phyloP scores from a whole-genome alignment of 768 basidiomycete genomes.

The Tricholoma sp. region DNA sequence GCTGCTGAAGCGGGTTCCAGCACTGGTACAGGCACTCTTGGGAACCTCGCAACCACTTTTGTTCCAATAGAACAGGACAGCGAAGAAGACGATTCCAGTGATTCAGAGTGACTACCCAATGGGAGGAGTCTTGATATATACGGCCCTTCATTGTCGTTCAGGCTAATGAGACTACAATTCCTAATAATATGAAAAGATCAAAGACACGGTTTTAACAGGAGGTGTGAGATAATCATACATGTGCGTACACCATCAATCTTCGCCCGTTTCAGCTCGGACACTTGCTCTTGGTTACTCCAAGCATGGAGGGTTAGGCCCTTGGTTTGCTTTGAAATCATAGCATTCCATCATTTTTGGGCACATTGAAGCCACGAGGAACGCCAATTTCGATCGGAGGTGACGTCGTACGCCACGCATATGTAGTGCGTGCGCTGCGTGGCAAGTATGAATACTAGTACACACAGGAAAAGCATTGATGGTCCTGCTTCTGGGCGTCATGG shows the following conservation, averaged over 20 bases:
- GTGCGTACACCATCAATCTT: not conserved
- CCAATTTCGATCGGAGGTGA: not conserved
- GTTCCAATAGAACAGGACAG: conserved; percentile 8
- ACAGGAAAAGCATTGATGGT: not conserved
- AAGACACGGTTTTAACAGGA: not conserved
- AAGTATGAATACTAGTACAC: not conserved
- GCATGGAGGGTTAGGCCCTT: not conserved
- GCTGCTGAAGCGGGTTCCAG: conserved; percentile 27
- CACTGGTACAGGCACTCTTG: conserved; percentile 24
- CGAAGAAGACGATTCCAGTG: conserved; percentile 12
- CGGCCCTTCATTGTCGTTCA: not conserved
- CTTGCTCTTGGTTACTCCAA: not conserved
- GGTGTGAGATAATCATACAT: not conserved
- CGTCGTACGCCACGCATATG: conserved; percentile 8
- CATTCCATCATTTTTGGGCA: not conserved
- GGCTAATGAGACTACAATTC: not conserved
- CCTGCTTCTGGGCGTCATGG: conserved; percentile 17
- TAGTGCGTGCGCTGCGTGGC: conserved; percentile 4
- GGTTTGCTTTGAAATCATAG: not conserved
- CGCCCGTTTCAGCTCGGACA: not conserved
- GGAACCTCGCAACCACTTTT: conserved; percentile 1
- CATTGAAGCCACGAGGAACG: conserved; percentile 8
- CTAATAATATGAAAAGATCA: not conserved
- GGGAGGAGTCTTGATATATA: not conserved
- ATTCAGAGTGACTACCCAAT: conserved; percentile 7